Base-by-base conservation (phyloP, 805 yeast species). In the Saccharomyces mikatae region DNA sequence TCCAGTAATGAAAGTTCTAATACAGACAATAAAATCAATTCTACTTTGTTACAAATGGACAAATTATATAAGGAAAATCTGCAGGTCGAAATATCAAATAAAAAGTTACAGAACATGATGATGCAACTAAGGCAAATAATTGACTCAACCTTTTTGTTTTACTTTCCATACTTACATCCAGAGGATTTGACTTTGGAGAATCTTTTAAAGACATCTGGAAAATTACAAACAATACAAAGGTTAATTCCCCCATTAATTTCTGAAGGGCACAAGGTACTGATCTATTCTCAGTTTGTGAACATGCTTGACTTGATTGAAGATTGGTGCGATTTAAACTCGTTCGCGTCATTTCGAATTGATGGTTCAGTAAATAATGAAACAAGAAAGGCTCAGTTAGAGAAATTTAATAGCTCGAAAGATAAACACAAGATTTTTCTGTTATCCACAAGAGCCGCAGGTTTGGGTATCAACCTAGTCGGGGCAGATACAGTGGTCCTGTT, bases 371-470 rank as follows among this genome's bases (percentile, higher is more conserved):
- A 77, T 41, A 91, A 87, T 60, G 79, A 67, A 0, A 84, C 81
- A 5, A 77, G 99, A 55, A 83, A 85, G 55, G 76, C 69, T 10
- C 80, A 83, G 60, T 87, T 92, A 46, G 71, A 74, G 1, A 65
- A 65, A 4, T 94, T 72, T 51, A 65, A 67, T 30, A 62, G 72
- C 26, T 66, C 64, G 28, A 67, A 65, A 1, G 68, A 67, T 13
- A 67, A 62, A 13, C 62, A 65, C 28, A 70, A 74, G 28, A 76
- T 90, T 1, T 92, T 92, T 59, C 69, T 94, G 51, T 74, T 94
- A 13, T 86, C 96, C 13, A 94, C 99, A 0, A 76, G 98, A 58
- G 92, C 98, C 0, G 99, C 97, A 9, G 98, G 98, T 0, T 77
- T 92, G 31, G 99, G 99, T 4, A 81, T 92, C 47, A 92, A 92